Evolutionary conservation across 345 rosid species (phyloP).

Genomic region (Brassica nigra): DNA sequence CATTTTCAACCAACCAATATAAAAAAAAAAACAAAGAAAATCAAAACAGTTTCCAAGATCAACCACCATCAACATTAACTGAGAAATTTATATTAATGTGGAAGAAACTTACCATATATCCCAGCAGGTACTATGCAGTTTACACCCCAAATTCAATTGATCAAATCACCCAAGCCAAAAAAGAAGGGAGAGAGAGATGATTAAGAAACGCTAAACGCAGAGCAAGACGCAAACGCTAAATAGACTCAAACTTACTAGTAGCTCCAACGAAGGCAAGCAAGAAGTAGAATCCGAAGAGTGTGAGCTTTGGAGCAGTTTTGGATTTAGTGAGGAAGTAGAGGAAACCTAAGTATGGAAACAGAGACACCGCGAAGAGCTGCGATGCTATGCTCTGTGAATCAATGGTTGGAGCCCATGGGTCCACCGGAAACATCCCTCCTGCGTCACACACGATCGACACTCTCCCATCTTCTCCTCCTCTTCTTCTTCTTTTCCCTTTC

Average conservation of each 20-base stretch:
- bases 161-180: slow-evolving; percentile 31
- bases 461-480: slow-evolving; percentile 15
- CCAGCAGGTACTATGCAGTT: slow-evolving; percentile 75
- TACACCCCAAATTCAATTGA: not conserved
- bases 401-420: slow-evolving; percentile 83
- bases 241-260: slow-evolving; percentile 57
- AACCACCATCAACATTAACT: slow-evolving; percentile 8
- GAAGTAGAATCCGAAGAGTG: slow-evolving; percentile 94
- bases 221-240: slow-evolving; percentile 10
- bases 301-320: slow-evolving; percentile 76
- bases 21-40: slow-evolving; percentile 5
- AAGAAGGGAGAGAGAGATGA: not conserved
- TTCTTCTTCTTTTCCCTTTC: not conserved
- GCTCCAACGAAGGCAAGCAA: slow-evolving; percentile 90
- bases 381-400: slow-evolving; percentile 83
- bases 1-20: slow-evolving; percentile 26
- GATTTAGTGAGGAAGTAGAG: slow-evolving; percentile 89
- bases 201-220: slow-evolving; percentile 26
- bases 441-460: slow-evolving; percentile 47
- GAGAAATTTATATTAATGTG: not conserved
- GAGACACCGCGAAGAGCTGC: slow-evolving; percentile 74
- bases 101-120: slow-evolving; percentile 63
- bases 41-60: not conserved
- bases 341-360: slow-evolving; percentile 89
- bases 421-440: slow-evolving; percentile 68